Percentiles rank a stretch among this genome's conserved stretches.
Conservation (phyloP, 768 basidiomycete species). For the Boletus patriciae region DNA sequence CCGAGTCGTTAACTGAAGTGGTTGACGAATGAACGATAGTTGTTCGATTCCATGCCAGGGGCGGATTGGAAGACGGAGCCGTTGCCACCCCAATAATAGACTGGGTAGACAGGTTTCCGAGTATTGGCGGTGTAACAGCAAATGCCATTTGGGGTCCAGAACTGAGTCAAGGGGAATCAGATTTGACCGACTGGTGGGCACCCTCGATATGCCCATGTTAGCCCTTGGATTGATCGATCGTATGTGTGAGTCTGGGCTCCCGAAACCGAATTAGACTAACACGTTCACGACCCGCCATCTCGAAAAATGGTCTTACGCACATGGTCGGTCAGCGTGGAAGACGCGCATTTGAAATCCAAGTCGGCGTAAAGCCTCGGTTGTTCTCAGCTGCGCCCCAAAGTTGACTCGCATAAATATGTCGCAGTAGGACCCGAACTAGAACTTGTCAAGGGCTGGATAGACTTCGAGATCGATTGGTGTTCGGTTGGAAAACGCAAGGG, state of each 20-base stretch:
- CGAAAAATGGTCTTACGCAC: neutral
- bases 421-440: neutral
- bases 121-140: neutral
- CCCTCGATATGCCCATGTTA: slow-evolving; percentile 9
- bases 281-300: neutral
- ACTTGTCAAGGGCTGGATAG: neutral
- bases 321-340: neutral
- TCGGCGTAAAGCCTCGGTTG: neutral
- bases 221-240: slow-evolving; percentile 12
- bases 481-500: neutral
- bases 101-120: neutral
- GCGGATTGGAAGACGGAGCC: neutral
- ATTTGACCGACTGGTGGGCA: slow-evolving; percentile 2
- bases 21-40: neutral
- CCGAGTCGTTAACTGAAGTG: neutral
- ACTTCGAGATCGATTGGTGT: neutral
- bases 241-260: slow-evolving; percentile 2
- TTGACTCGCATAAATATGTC: neutral
- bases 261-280: neutral
- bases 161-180: too few relatives aligned
- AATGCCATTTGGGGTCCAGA: slow-evolving; percentile 2
- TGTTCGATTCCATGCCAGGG: neutral
- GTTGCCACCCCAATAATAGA: neutral
- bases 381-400: neutral
- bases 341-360: slow-evolving; percentile 19